Conservation (phyloP, 805 yeast genomes). For the Yarrowia bubula region DNA sequence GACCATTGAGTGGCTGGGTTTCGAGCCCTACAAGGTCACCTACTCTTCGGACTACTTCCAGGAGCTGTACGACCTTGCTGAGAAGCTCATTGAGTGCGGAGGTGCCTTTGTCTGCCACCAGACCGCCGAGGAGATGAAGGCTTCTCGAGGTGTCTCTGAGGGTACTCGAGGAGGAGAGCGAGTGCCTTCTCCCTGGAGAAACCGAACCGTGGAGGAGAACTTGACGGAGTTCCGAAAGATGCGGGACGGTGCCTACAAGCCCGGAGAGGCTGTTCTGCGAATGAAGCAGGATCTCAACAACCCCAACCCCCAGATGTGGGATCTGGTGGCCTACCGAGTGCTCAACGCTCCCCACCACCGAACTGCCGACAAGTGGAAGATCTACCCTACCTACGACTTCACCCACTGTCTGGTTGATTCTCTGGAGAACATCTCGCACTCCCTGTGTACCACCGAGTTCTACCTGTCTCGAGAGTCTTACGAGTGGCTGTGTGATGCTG, state of each 20-base stretch:
- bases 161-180: constrained; percentile 95
- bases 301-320: constrained; percentile 99
- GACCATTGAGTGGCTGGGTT: constrained; percentile 93
- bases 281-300: constrained; percentile 91
- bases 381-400: constrained; percentile 97
- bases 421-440: constrained; percentile 92
- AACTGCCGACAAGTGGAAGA: constrained; percentile 96
- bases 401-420: constrained; percentile 99
- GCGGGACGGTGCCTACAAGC: constrained; percentile 84
- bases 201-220: constrained; percentile 67
- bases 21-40: constrained; percentile 88
- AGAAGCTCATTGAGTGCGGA: constrained; percentile 64
- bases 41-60: constrained; percentile 96
- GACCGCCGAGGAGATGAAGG: constrained; percentile 85
- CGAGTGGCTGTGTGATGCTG: constrained; percentile 96
- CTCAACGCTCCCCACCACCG: constrained; percentile 90
- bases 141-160: constrained; percentile 87
- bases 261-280: constrained; percentile 91
- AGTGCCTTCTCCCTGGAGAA: constrained; percentile 74
- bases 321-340: constrained; percentile 93
- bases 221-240: constrained; percentile 79
- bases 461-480: constrained; percentile 88
- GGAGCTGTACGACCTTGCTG: constrained; percentile 82
- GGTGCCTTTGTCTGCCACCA: constrained; percentile 92
- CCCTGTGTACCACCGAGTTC: constrained; percentile 95